Percentiles rank a stretch among this genome's conserved stretches.
phyloP scores from a whole-genome alignment of 2,329 filamentous ascomycete species.

The Epichloe sylvatica region DNA sequence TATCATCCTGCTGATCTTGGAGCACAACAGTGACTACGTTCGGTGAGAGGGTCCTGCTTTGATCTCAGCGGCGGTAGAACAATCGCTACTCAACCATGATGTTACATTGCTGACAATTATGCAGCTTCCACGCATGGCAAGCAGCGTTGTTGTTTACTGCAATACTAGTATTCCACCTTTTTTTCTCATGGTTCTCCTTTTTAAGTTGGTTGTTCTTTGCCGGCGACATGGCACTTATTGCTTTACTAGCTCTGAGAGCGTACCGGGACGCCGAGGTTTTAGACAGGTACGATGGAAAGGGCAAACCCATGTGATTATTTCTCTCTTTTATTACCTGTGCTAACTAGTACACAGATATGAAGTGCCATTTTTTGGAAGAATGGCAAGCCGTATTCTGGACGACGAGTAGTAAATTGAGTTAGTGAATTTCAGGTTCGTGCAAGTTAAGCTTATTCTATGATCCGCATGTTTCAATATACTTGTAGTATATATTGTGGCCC shows the following conservation, averaged over 20 bases:
- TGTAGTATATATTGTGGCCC: not conserved
- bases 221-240: slow-evolving; percentile 62
- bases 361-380: slow-evolving; percentile 68
- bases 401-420: slow-evolving; percentile 42
- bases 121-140: slow-evolving; percentile 93
- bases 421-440: not conserved
- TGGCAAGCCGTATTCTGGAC: slow-evolving; percentile 83
- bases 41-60: slow-evolving; percentile 38
- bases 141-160: slow-evolving; percentile 69
- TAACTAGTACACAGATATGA: slow-evolving; percentile 47
- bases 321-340: not conserved
- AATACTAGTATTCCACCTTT: slow-evolving; percentile 61
- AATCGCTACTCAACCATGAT: not conserved
- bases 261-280: slow-evolving; percentile 67
- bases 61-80: not conserved
- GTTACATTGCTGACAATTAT: slow-evolving; percentile 9
- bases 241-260: slow-evolving; percentile 60
- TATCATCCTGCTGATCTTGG: slow-evolving; percentile 68
- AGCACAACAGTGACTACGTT: slow-evolving; percentile 95
- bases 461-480: not conserved
- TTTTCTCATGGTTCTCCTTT: slow-evolving; percentile 74
- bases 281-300: slow-evolving; percentile 35
- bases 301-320: not conserved
- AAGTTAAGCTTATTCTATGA: not conserved
- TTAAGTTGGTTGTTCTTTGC: slow-evolving; percentile 74